phyloP scores from a whole-genome alignment of 306 rosid species.

The Casuarina cunninghamiana region DNA sequence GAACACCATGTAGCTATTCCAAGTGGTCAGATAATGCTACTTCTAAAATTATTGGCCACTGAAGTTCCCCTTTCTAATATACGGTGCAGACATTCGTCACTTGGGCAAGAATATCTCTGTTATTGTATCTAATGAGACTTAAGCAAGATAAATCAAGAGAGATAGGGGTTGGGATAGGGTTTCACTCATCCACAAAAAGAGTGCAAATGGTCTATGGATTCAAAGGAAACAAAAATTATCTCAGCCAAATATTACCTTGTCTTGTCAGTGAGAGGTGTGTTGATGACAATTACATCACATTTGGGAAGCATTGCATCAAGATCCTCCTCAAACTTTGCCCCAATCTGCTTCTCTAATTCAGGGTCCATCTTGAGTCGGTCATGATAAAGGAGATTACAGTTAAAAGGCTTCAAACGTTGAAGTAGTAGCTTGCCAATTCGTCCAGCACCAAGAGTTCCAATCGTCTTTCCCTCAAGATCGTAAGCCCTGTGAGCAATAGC shows the following conservation, averaged over 20 bases:
- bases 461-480: conserved; percentile 92
- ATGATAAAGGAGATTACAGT: conserved; percentile 84
- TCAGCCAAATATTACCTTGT: conserved; percentile 52
- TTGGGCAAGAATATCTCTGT: neutral
- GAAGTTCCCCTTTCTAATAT: too few relatives aligned
- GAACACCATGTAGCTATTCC: too few relatives aligned
- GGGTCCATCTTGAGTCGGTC: conserved; percentile 69
- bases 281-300: conserved; percentile 85
- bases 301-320: conserved; percentile 96
- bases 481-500: conserved; percentile 85
- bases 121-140: neutral
- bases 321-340: conserved; percentile 88
- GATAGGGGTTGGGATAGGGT: neutral
- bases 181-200: neutral
- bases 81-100: too few relatives aligned
- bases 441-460: conserved; percentile 92
- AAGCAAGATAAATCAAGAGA: neutral
- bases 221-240: neutral
- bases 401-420: conserved; percentile 90
- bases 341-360: conserved; percentile 74
- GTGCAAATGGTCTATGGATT: neutral
- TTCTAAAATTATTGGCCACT: too few relatives aligned
- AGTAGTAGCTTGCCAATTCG: conserved; percentile 83
- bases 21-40: too few relatives aligned
- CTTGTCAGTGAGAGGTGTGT: conserved; percentile 87